Percentiles rank a stretch among this genome's conserved stretches.
phyloP scores from a whole-genome alignment of 208 protist genomes.

The Polymyxa betae region DNA sequence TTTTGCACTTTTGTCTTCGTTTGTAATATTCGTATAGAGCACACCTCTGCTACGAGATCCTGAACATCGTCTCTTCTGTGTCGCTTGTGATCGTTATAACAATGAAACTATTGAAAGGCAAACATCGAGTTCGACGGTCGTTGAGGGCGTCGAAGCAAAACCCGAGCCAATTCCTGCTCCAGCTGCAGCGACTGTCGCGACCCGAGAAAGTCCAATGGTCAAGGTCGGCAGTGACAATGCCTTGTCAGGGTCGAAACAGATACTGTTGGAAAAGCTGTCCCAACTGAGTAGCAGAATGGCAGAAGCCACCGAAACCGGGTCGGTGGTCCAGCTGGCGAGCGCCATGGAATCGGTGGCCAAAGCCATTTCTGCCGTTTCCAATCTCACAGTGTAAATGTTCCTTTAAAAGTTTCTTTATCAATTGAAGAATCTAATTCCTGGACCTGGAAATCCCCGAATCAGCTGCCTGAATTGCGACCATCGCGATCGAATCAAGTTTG shows the following conservation, averaged over 20 bases:
- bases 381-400: not conserved
- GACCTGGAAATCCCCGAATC: too few relatives aligned
- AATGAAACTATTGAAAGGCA: not conserved
- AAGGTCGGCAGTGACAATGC: not conserved
- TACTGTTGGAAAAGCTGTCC: not conserved
- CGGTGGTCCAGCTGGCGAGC: not conserved
- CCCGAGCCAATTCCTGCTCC: not conserved
- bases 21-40: not conserved
- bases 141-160: not conserved
- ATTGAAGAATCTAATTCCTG: too few relatives aligned
- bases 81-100: not conserved
- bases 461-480: too few relatives aligned
- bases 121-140: not conserved
- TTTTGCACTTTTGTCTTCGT: not conserved
- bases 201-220: too few relatives aligned
- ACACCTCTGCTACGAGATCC: not conserved
- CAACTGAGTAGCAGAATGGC: not conserved
- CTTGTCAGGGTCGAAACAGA: not conserved
- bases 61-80: not conserved
- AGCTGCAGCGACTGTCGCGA: too few relatives aligned
- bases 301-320: not conserved
- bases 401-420: too few relatives aligned
- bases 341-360: not conserved
- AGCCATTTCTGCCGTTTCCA: not conserved
- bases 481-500: not conserved